These are phyloP conservation scores for Pythium brassicae DNA, from an alignment of 352 stramenopile species.

Conservation along the genomic window DNA sequence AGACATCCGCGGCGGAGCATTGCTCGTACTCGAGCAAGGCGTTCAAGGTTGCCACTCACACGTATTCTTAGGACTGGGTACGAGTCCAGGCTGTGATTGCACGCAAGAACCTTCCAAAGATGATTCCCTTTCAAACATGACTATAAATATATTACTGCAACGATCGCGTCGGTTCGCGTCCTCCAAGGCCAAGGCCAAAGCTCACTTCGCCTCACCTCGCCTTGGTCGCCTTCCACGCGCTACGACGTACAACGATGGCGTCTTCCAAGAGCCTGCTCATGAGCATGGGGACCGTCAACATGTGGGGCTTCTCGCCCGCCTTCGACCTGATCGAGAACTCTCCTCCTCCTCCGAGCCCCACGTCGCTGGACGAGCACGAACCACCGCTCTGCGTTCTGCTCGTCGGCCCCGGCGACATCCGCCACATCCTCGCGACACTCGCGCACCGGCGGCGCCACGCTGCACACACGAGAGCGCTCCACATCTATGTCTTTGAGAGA, in stretches of 20 bases:
- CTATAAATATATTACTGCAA: no score
- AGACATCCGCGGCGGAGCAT: not conserved
- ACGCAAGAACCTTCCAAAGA: no score
- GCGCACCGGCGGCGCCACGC: conserved; percentile 34
- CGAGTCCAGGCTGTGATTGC: no score
- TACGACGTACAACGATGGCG: no score
- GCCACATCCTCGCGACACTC: conserved; percentile 62
- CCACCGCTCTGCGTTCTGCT: conserved; percentile 61
- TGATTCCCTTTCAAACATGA: no score
- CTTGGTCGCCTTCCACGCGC: no score
- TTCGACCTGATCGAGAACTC: conserved; percentile 42
- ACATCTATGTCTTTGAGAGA: conserved; percentile 90
- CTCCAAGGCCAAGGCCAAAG: no score
- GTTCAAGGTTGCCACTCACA: not conserved
- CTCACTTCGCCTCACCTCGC: not conserved
- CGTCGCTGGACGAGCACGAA: not conserved
- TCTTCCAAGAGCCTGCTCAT: conserved; percentile 47
- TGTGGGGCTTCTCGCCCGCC: conserved; percentile 84
- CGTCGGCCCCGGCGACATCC: conserved; percentile 67
- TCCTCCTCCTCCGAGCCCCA: not conserved
- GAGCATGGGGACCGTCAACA: conserved; percentile 77
- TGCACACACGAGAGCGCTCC: conserved; percentile 28
- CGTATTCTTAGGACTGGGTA: not conserved
- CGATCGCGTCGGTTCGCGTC: no score
- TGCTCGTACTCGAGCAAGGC: no score